Base-by-base conservation (phyloP, 129 eudicot species). In the Helichrysum umbraculigerum region DNA sequence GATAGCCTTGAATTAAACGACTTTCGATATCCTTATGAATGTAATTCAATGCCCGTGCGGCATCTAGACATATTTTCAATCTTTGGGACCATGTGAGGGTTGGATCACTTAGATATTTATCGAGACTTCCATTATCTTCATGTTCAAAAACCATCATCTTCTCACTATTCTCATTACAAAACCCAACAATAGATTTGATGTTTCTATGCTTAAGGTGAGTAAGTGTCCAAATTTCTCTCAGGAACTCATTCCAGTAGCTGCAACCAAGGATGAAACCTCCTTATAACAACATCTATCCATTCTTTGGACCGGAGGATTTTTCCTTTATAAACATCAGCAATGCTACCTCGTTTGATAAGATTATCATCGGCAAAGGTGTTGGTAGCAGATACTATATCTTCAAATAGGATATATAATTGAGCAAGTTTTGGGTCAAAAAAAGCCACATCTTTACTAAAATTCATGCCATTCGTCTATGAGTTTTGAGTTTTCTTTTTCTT, bases 31-130 rank as follows among this genome's bases (percentile, higher is more conserved):
- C 25, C 2, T 15, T 15, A 29, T 51, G 2, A 11, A 29, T 28
- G 47, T 71, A 17, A 6, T 0, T 2, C 30, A 71, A 51, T 3
- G 57, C 56, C 3, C 3, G 35, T 41, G 77, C 77, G 15, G n/a
- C 77, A 73, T 28, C 58, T 0, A 73, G 4, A 73, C 68, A 73
- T 21, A 73, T 73, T 0, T 58, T 20, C 56, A 73, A 73, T 73
- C 68, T 73, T 21, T 39, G 77, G 56, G 64, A 19, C 59, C 77
- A 59, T 59, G 41, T 22, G 68, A 73, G 77, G 57, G 15, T 37
- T 16, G 77, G 56, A 15, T 73, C 66, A 3, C 56, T 37, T 1
- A 73, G 68, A 73, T 35, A 15, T 73, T 12, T 21, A 1, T 73
- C 57, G 0, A 34, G 39, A 58, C 57, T 73, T 58, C 77, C 68